Evolutionary conservation across 768 basidiomycete genomes (phyloP).

Genomic region (Aureoboletus auriporus): DNA sequence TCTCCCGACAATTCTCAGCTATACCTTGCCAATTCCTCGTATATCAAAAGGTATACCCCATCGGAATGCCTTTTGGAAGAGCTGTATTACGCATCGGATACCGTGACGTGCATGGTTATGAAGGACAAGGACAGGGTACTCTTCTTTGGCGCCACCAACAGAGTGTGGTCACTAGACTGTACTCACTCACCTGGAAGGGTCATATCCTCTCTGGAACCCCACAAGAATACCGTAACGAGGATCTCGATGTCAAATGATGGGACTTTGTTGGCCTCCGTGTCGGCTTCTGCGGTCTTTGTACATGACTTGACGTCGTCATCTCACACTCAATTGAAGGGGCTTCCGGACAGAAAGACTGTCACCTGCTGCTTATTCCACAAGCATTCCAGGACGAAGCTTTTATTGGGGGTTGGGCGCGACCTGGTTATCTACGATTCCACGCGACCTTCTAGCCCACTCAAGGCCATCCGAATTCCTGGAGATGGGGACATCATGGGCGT

Average conservation of each 20-base stretch:
- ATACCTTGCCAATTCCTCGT: constrained; percentile 46
- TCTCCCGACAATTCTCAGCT: constrained; percentile 51
- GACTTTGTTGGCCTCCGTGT: constrained; percentile 54
- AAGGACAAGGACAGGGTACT: constrained; percentile 38
- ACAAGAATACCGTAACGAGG: constrained; percentile 46
- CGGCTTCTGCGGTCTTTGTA: constrained; percentile 50
- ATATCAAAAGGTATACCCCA: constrained; percentile 52
- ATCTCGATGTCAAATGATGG: constrained; percentile 59
- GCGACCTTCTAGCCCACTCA: constrained; percentile 52
- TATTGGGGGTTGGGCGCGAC: constrained; percentile 50
- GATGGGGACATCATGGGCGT: constrained; percentile 52
- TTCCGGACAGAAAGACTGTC: constrained; percentile 39
- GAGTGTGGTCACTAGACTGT: constrained; percentile 50
- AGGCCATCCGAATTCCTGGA: constrained; percentile 47
- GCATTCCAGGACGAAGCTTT: constrained; percentile 55
- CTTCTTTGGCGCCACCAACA: constrained; percentile 44
- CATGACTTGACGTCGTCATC: constrained; percentile 56
- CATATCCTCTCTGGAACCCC: constrained; percentile 46
- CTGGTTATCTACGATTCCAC: constrained; percentile 61
- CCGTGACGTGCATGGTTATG: constrained; percentile 29
- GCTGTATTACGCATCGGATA: constrained; percentile 33
- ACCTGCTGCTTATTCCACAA: constrained; percentile 57
- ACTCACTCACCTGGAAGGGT: constrained; percentile 36
- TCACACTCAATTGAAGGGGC: constrained; percentile 51
- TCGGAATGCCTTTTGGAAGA: constrained; percentile 41